These are phyloP conservation scores for Leccinellum albellum DNA, from an alignment of 768 basidiomycete species.

Conservation along the genomic window DNA sequence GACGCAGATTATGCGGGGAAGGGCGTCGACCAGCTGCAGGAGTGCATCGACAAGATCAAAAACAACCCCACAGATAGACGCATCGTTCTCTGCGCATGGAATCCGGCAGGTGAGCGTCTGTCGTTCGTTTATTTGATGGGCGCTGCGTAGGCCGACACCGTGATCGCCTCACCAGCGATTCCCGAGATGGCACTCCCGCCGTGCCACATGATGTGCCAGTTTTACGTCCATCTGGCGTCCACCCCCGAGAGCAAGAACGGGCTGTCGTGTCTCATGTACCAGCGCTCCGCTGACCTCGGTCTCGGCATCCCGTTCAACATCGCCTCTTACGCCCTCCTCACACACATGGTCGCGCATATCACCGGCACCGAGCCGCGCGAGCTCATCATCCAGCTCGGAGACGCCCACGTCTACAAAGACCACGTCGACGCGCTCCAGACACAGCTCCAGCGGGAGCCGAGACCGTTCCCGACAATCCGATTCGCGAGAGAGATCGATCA, in stretches of 20 bases:
- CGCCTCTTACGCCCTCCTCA: conserved; percentile 95
- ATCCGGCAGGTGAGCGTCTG: conserved; percentile 79
- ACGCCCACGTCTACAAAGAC: conserved; percentile 94
- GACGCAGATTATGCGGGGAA: conserved; percentile 74
- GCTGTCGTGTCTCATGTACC: conserved; percentile 95
- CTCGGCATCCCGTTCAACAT: conserved; percentile 99
- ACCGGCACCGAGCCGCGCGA: conserved; percentile 85
- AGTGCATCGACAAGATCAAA: conserved; percentile 89
- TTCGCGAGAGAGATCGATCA: conserved; percentile 65
- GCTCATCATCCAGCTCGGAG: conserved; percentile 92
- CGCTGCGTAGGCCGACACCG: background rate
- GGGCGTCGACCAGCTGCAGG: conserved; percentile 88
- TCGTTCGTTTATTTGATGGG: too few relatives aligned
- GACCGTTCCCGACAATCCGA: conserved; percentile 74
- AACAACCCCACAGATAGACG: conserved; percentile 89
- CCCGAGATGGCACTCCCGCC: conserved; percentile 95
- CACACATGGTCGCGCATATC: conserved; percentile 95
- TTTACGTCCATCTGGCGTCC: conserved; percentile 89
- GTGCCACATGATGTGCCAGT: conserved; percentile 98
- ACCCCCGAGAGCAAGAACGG: conserved; percentile 49
- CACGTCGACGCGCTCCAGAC: conserved; percentile 83
- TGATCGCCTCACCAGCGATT: conserved; percentile 63
- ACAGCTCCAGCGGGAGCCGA: conserved; percentile 77
- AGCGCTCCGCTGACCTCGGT: conserved; percentile 94
- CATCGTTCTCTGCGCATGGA: conserved; percentile 97